Evolutionary conservation across 1,284 basidiomycete genomes (phyloP), one percentile per base, ranked within the genome.

Genomic region (Erythrobasidium hasegawianum): DNA sequence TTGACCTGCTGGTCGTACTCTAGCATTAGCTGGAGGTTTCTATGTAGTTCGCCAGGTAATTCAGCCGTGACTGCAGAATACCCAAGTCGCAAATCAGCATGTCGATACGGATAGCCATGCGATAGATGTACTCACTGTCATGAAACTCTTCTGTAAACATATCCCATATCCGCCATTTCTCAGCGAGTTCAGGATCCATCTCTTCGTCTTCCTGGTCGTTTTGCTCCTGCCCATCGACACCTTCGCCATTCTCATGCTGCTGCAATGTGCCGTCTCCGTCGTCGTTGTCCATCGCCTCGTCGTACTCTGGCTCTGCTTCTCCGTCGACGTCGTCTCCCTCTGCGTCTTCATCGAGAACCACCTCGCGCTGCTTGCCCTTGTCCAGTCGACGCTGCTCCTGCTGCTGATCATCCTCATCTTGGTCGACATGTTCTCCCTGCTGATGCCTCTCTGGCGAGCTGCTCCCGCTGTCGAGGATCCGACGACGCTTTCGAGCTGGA

Each of bases 111-210:
- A 11, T 13, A 16, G 10, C 20, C 24, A 9, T 55, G 40, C 53
- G 20, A 56, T n/a, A 26, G n/a, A 14, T 14, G 57, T n/a, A 68
- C 71, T 38, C 8, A 68, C 72, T 71, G 66, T 73, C 72, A 56
- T 71, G 71, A 38, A 72, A 73, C 45, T 73, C 71, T 10, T 70
- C 72, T 27, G 60, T 53, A 26, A 73, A 56, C 59, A 64, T 50
- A 13, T 73, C 72, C 59, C 67, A 73, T 29, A 70, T 57, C 45
- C 68, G 50, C 39, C 49, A 56, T 49, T 57, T 45, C 40, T 73
- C 72, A 7, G 70, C 68, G 29, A 64, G 45, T 11, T 71, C 66
- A 10, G 43, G 59, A n/a, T 50, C 59, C 14, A 14, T 13, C 29
- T 27, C 22, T 13, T 13, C 22, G 13, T 10, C n/a, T 47, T n/a